Percentiles rank a stretch among this genome's conserved stretches.
Evolutionary conservation across 2,329 filamentous ascomycete genomes (phyloP).

Genomic region (Ophiocordyceps polyrhachis-furcata): DNA sequence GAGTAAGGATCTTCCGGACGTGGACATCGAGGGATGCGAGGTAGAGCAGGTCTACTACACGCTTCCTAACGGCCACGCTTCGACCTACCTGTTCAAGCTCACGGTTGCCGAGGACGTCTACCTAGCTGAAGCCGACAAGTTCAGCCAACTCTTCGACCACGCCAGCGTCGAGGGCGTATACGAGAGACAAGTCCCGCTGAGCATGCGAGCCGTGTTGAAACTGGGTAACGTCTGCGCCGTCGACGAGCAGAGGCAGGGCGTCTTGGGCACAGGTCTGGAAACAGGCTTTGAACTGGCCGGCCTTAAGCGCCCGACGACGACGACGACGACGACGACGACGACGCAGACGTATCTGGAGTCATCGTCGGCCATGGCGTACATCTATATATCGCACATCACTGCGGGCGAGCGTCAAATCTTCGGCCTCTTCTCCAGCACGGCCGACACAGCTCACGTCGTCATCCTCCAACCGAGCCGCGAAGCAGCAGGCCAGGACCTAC

Average conservation of each 20-base stretch:
- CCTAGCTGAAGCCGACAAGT: constrained; percentile 65
- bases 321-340: constrained; percentile 39
- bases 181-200: constrained; percentile 78
- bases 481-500: constrained; percentile 63
- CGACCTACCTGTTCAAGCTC: constrained; percentile 84
- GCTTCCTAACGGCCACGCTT: constrained; percentile 85
- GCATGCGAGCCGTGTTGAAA: constrained; percentile 70
- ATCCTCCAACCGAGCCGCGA: constrained; percentile 61
- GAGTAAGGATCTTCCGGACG: constrained; percentile 67
- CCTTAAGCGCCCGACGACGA: constrained; percentile 50
- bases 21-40: constrained; percentile 67
- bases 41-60: constrained; percentile 90
- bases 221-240: constrained; percentile 86
- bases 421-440: constrained; percentile 73
- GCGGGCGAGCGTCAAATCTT: constrained; percentile 87
- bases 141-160: constrained; percentile 72
- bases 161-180: constrained; percentile 94
- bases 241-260: constrained; percentile 75
- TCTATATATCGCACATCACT: constrained; percentile 85
- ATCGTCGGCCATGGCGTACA: constrained; percentile 56
- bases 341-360: constrained; percentile 53
- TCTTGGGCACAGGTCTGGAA: constrained; percentile 81
- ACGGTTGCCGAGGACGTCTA: constrained; percentile 80
- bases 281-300: constrained; percentile 78
- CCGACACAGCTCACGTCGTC: constrained; percentile 64